Evolutionary conservation across 805 yeast species (phyloP), one percentile per base, ranked within the genome.

Genomic region (Clavispora asparagi): DNA sequence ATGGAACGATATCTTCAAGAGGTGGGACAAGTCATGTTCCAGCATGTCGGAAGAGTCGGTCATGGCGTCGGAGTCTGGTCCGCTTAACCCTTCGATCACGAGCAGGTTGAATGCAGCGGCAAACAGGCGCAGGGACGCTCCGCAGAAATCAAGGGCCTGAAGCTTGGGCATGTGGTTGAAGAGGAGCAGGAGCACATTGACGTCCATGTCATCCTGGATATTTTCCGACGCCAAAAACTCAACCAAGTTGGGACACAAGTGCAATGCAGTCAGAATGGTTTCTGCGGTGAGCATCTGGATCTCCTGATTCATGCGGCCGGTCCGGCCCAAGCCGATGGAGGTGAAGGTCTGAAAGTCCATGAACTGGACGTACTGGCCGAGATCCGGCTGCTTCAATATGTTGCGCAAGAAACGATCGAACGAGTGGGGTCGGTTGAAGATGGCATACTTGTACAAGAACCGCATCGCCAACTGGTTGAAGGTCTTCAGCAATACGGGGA

Each of bases 271-370:
- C 40, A 78, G 63, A 23, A 90, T 81, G 2, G 96, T 90, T 26
- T 70, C 68, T 36, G 83, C 73, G 0, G 96, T 90, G 36, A 90
- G 88, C 87, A 87, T 87, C 64, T 90, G 95, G 55, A 90, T 90
- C 64, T 87, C 95, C 63, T 80, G 83, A 66, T 87, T 91, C 96
- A 90, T 90, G 55, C 84, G 77, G 10, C 87, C 88, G 0, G 97
- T 86, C 52, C 97, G 73, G 2, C 97, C 97, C 41, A 90, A 73
- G 0, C 97, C 97, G 41, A 91, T 82, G 0, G 92, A 83, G 1
- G 97, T 89, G 64, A 90, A 85, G 55, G 87, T 92, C 58, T 87
- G 86, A 57, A 90, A 91, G 67, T 90, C 97, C 55, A 91, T 77
- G 43, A 83, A 81, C 55, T 82, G 81, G 17, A 87, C 92, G 52